These are phyloP conservation scores for Phytophthora pluvialis DNA, from an alignment of 352 stramenopile species.

Conservation along the genomic window DNA sequence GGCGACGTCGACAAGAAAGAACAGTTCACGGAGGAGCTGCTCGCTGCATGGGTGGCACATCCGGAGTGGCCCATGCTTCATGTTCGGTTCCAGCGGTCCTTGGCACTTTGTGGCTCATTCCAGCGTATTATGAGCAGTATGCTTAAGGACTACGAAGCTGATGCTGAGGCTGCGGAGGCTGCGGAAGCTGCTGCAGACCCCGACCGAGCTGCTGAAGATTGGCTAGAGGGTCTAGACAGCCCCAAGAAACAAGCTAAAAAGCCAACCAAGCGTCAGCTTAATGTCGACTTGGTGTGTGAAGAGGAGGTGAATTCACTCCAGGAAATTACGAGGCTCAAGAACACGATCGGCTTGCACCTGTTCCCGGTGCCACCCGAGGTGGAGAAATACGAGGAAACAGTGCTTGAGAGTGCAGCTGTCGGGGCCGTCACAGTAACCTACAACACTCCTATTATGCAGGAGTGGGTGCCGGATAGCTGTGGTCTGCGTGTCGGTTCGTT, in stretches of 20 bases:
- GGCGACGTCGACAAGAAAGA: conserved; percentile 56
- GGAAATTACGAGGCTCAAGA: conserved; percentile 63
- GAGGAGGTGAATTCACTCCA: conserved; percentile 42
- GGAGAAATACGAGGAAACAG: conserved; percentile 59
- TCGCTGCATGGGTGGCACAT: conserved; percentile 62
- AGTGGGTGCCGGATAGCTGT: conserved; percentile 65
- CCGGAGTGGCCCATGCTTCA: conserved; percentile 69
- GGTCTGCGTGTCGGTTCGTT: conserved; percentile 68
- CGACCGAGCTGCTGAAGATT: conserved; percentile 30
- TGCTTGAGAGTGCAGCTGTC: conserved; percentile 61
- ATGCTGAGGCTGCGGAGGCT: conserved; percentile 29
- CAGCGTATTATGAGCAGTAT: conserved; percentile 55
- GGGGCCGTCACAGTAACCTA: conserved; percentile 70
- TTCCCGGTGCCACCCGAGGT: conserved; percentile 64
- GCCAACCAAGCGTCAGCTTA: conserved; percentile 31
- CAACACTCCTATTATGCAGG: conserved; percentile 77
- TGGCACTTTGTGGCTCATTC: conserved; percentile 59
- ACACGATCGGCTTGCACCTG: conserved; percentile 68
- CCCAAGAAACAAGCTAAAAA: conserved; percentile 28
- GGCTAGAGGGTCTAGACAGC: conserved; percentile 31
- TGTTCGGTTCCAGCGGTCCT: conserved; percentile 60
- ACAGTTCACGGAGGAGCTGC: conserved; percentile 72
- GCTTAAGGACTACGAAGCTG: conserved; percentile 36
- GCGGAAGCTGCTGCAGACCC: conserved; percentile 26
- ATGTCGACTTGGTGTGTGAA: conserved; percentile 70